Evolutionary conservation across 108 stramenopile genomes (phyloP), one percentile per base, ranked within the genome.

Genomic region (Fragilaria crotonensis): DNA sequence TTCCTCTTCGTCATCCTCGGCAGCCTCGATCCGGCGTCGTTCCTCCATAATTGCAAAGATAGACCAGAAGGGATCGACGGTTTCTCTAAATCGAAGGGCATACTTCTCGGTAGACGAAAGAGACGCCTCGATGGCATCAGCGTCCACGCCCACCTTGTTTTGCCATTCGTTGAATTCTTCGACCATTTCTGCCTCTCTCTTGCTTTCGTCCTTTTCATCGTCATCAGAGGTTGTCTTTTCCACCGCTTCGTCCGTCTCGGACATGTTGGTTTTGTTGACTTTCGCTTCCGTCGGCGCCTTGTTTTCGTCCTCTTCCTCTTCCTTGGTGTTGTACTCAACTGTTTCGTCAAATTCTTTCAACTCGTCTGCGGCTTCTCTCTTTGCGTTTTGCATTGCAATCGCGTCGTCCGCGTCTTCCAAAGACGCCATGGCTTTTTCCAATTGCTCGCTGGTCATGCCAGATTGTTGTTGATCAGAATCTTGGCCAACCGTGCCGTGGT

Each of bases 91-190:
- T 5, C 58, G 47, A 28, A 89, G 53, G 5, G 78, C 87, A 54
- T 87, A 89, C 14, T 75, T 60, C 47, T 94, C 93, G 25, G 74
- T 66, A n/a, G 84, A 82, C 19, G 75, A 69, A 32, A 98, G 64
- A 14, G 84, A 84, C 21, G 78, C 73, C 36, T 90, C 78, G 31
- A 98, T 73, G 23, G 89, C 75, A 25, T 59, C 54, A 25, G 76
- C 61, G 65, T 95, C 93, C 25, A 85, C 62, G 0, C 95, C 97
- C 5, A 90, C 93, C 30, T 75, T 80, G 48, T 56, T 81, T 68
- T 95, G 94, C 95, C 94, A 95, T 17, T 77, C 77, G 1, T 82
- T 91, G 72, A 96, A 96, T 68, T 97, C 96, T 52, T 92, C 75
- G 54, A 93, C 95, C 51, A 93, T 60, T 32, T 73, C 76, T 45